A percentile compares a stretch with the other conserved stretches of the same genome.
Conservation (phyloP, 345 rosid species). For the Populus deltoides region DNA sequence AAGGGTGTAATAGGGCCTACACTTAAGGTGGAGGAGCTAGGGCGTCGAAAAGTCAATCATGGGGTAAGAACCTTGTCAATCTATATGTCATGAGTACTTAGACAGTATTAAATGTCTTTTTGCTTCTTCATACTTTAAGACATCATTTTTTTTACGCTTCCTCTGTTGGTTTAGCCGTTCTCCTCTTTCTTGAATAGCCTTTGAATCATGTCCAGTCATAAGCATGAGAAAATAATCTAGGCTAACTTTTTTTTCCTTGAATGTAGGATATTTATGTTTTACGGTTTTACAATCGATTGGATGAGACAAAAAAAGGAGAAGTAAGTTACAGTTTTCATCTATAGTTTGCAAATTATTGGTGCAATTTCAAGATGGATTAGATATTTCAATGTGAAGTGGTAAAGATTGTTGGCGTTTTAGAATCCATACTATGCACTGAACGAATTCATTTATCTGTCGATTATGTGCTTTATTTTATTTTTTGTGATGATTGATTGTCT, state of each 20-base stretch:
- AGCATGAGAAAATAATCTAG: neutral
- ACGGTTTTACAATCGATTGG: constrained; percentile 72
- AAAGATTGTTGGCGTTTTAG: neutral
- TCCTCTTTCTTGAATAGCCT: neutral
- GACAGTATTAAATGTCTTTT: neutral
- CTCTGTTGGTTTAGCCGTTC: neutral
- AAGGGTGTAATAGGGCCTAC: constrained; percentile 78
- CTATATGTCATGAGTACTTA: neutral
- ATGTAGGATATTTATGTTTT: constrained; percentile 72
- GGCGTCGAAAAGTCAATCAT: constrained; percentile 57
- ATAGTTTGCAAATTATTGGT: neutral
- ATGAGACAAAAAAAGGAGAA: constrained; percentile 86
- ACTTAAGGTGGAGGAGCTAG: constrained; percentile 77
- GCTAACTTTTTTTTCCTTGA: neutral
- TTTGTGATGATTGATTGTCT: neutral
- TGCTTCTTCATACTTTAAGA: neutral
- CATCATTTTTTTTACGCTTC: neutral
- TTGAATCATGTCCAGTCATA: neutral
- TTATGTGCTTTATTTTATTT: neutral
- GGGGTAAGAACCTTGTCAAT: constrained; percentile 49
- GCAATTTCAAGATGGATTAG: neutral
- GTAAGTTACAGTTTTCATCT: constrained; percentile 45
- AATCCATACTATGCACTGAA: neutral
- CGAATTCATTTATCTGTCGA: neutral
- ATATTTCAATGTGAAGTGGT: neutral